phyloP scores from a whole-genome alignment of 1,139 yeast genomes.

The Diutina rugosa region DNA sequence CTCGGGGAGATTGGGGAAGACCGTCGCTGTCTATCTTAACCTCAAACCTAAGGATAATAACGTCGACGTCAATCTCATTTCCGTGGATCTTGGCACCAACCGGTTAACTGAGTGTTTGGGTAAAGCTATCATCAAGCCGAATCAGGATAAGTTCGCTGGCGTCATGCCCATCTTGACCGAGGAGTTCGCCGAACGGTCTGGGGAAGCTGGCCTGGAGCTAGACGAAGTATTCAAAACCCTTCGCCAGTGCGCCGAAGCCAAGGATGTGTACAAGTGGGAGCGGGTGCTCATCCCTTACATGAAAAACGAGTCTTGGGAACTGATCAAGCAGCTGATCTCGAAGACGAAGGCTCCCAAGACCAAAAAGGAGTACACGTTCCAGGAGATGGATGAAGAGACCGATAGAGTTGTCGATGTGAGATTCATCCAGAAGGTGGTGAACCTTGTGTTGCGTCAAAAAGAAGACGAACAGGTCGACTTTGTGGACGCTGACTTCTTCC shows the following conservation, averaged over 20 bases:
- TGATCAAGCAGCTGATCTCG: conserved; percentile 1
- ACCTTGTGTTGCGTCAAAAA: conserved; percentile 23
- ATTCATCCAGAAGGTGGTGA: conserved; percentile 38
- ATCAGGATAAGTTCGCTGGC: conserved; percentile 9
- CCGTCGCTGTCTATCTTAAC: conserved; percentile 31
- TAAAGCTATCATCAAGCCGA: conserved; percentile 29
- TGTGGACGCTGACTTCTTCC: conserved; percentile 19
- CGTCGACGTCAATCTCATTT: conserved; percentile 29
- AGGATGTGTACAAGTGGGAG: conserved; percentile 18
- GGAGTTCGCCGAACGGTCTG: conserved; percentile 11
- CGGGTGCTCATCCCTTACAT: conserved; percentile 20
- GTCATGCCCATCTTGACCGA: conserved; percentile 13
- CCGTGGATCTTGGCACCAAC: conserved; percentile 58
- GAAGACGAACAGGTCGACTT: conserved; percentile 9
- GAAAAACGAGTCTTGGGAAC: conserved; percentile 11
- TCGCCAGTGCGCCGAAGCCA: conserved; percentile 8
- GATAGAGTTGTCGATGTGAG: conserved; percentile 58
- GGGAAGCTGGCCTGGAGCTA: conserved; percentile 11
- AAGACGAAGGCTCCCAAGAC: conserved; percentile 4
- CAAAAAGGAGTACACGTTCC: not conserved
- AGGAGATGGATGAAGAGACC: conserved; percentile 7
- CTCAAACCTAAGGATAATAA: conserved; percentile 30
- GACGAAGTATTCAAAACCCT: conserved; percentile 13
- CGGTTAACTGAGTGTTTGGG: conserved; percentile 64
- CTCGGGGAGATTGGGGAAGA: conserved; percentile 8